Conservation (phyloP, 1,284 basidiomycete species). For the Ganoderma lingzhi region DNA sequence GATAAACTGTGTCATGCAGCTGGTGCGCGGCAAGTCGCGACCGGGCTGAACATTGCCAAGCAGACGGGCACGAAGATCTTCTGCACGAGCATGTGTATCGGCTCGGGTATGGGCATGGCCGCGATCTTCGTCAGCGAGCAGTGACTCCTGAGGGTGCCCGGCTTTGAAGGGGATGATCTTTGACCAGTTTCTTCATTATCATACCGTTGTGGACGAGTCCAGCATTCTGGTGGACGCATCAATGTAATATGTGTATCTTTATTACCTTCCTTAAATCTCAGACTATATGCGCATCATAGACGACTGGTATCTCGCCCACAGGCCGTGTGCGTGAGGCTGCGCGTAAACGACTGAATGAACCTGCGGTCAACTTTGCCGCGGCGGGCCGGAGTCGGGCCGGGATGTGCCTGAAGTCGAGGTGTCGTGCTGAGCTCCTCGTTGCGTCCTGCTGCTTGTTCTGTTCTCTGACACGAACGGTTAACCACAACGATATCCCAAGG, state of each 20-base stretch:
- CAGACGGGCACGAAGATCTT: constrained; percentile 81
- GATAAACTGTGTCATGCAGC: constrained; percentile 51
- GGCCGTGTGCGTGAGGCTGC: no score
- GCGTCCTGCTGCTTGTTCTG: no score
- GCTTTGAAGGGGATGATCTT: background rate
- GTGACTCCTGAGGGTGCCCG: constrained; percentile 40
- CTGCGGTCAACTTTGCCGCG: no score
- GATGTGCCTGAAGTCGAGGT: no score
- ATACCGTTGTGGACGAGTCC: background rate
- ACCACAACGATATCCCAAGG: no score
- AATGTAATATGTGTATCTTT: constrained; percentile 14
- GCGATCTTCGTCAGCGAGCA: constrained; percentile 88
- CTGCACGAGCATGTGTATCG: constrained; percentile 96
- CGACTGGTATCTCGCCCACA: no score
- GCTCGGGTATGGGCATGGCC: constrained; percentile 90
- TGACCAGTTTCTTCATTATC: background rate
- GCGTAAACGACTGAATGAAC: no score
- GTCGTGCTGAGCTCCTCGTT: no score
- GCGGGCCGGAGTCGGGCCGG: no score
- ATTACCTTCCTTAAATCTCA: background rate
- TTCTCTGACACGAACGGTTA: no score
- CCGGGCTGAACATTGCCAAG: constrained; percentile 85
- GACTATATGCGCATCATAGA: background rate
- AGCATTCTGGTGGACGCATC: background rate
- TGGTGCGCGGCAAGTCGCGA: constrained; percentile 90